Evolutionary conservation across 2,329 filamentous ascomycete genomes (phyloP), one percentile per base, ranked within the genome.

Genomic region (Fusarium hostae): DNA sequence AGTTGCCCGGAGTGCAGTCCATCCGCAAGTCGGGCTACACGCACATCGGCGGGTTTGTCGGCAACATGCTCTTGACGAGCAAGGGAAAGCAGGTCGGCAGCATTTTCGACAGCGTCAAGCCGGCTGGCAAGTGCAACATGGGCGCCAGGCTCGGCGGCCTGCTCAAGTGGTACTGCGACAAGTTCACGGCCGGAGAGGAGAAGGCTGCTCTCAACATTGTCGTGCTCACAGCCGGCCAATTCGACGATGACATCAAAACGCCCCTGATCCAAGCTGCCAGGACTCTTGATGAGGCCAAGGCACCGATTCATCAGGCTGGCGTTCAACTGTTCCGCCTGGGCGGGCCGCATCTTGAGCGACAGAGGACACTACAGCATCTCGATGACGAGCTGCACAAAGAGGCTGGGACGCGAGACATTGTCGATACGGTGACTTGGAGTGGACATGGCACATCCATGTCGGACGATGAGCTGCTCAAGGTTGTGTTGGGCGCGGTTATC

Each of bases 351-450:
- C 22, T 65, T 10, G 62, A 48, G n/a, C 59, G 62, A 39, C 62
- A 65, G n/a, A 65, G 20, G 26, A 65, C 62, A 8, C 11, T 65
- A 6, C 62, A 65, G 18, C 62, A 65, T 26, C 62, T 65, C 9
- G 62, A 65, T 6, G 62, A 65, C 5, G 62, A 65, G 8, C 30
- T 65, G 15, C 62, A 65, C 12, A 65, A 64, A 39, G 62, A 65
- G 48, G 62, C 62, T 50, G 59, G 59, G 32, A 65, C 62, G 1
- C 35, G 62, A 50, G 62, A 65, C 12, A 65, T 65, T 28, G 62
- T 65, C 24, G 62, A 65, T 30, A 64, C 62, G 15, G 62, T 65
- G 35, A 65, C 62, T n/a, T 65, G 62, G 62, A 65, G 62, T n/a
- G 62, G 62, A 8, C 62, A 65, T 7, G 59, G 62, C 3, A 64